phyloP scores from a whole-genome alignment of 2,329 filamentous ascomycete species.

The Aureobasidium uvarum region DNA sequence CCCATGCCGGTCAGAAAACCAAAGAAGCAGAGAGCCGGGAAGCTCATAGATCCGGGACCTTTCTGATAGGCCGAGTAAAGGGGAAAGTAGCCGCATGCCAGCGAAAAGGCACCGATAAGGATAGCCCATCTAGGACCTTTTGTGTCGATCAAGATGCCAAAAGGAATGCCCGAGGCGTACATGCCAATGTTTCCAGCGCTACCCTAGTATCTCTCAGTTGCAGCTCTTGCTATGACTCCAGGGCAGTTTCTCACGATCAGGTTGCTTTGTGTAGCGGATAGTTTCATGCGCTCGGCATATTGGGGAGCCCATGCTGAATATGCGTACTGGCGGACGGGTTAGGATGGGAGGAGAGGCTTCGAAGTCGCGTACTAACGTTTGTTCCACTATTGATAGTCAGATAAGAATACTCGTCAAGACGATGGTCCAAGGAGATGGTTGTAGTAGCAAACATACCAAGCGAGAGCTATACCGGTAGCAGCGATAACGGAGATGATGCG shows the following conservation, averaged over 20 bases:
- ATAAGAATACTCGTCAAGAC: background rate
- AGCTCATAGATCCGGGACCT: slow-evolving; percentile 58
- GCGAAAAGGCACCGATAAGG: slow-evolving; percentile 67
- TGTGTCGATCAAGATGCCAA: slow-evolving; percentile 82
- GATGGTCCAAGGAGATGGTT: background rate
- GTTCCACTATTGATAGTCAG: slow-evolving; percentile 57
- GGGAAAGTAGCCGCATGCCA: slow-evolving; percentile 81
- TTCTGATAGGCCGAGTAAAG: slow-evolving; percentile 74
- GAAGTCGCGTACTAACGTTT: slow-evolving; percentile 61
- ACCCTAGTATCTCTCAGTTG: slow-evolving; percentile 42
- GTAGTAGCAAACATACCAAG: slow-evolving; percentile 52
- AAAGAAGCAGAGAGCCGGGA: slow-evolving; percentile 70
- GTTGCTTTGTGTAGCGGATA: slow-evolving; percentile 92
- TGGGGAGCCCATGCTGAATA: slow-evolving; percentile 98
- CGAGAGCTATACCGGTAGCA: slow-evolving; percentile 78
- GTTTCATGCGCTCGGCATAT: slow-evolving; percentile 79
- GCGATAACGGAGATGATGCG: slow-evolving; percentile 81
- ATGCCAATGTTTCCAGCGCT: slow-evolving; percentile 86
- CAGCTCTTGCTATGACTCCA: slow-evolving; percentile 29
- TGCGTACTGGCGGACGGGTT: slow-evolving; percentile 67
- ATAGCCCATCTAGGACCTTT: slow-evolving; percentile 78
- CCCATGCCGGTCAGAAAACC: slow-evolving; percentile 84
- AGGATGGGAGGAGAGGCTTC: background rate
- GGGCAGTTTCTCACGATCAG: slow-evolving; percentile 64
- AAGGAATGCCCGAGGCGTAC: slow-evolving; percentile 86